Percentiles rank a stretch among this genome's conserved stretches.
phyloP scores from a whole-genome alignment of 2,329 filamentous ascomycete species.

The Apiospora hydei region DNA sequence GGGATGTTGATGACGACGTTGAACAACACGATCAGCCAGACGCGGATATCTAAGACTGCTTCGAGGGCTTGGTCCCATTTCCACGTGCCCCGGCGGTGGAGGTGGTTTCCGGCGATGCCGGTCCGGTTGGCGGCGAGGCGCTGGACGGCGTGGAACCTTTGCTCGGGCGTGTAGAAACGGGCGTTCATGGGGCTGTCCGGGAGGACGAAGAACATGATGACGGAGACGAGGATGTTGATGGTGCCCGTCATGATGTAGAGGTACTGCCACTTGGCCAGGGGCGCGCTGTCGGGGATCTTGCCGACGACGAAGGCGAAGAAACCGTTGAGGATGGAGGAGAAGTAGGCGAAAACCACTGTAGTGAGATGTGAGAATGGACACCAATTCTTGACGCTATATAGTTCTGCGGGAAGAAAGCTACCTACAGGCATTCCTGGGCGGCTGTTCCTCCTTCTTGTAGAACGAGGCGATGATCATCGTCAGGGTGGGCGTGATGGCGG shows the following conservation, averaged over 20 bases:
- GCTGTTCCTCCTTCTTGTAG: slow-evolving; percentile 47
- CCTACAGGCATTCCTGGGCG: slow-evolving; percentile 42
- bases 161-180: slow-evolving; percentile 40
- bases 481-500: slow-evolving; percentile 43
- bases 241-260: slow-evolving; percentile 42
- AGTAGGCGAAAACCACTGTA: slow-evolving; percentile 45
- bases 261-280: slow-evolving; percentile 37
- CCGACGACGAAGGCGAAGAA: slow-evolving; percentile 40
- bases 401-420: not conserved
- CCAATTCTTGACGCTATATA: not conserved
- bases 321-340: slow-evolving; percentile 39
- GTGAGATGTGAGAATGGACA: not conserved
- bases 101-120: slow-evolving; percentile 39
- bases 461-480: slow-evolving; percentile 46
- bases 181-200: slow-evolving; percentile 48
- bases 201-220: slow-evolving; percentile 39
- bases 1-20: slow-evolving; percentile 40
- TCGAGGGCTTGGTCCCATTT: slow-evolving; percentile 41
- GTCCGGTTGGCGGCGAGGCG: slow-evolving; percentile 47
- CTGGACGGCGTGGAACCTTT: slow-evolving; percentile 40
- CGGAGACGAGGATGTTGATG: slow-evolving; percentile 40
- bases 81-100: slow-evolving; percentile 31
- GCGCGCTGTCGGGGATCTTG: slow-evolving; percentile 35
- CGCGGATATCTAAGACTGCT: slow-evolving; percentile 35
- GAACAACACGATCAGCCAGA: slow-evolving; percentile 40